Conservation (phyloP, 164 flowering plant species). For the Tetracentron sinense region DNA sequence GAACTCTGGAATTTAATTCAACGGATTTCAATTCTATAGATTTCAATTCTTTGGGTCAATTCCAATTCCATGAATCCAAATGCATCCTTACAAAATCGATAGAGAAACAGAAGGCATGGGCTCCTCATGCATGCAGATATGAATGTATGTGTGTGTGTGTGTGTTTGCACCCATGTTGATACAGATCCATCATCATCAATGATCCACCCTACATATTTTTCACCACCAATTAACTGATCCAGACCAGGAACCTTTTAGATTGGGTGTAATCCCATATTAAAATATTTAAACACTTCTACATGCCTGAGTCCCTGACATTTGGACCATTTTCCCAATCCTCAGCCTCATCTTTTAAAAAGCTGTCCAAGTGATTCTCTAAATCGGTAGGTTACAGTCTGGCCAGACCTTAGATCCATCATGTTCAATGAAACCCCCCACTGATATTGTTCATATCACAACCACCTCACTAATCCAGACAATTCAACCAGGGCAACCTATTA, state of each 20-base stretch:
- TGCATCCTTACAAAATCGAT: too few species aligned
- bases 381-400: neutral
- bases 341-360: neutral
- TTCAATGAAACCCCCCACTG: neutral
- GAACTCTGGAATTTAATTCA: too few species aligned
- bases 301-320: neutral
- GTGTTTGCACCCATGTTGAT: too few species aligned
- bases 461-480: neutral
- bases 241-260: too few species aligned
- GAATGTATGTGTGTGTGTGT: too few species aligned
- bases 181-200: neutral
- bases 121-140: too few species aligned
- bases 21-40: too few species aligned
- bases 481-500: too few species aligned
- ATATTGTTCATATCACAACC: neutral
- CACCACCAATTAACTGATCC: neutral
- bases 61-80: too few species aligned
- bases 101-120: too few species aligned
- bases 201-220: neutral
- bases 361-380: neutral
- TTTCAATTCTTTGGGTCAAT: too few species aligned
- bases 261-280: too few species aligned
- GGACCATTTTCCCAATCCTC: neutral
- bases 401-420: neutral
- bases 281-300: neutral